Evolutionary conservation across 1,284 basidiomycete species (phyloP), one percentile per base, ranked within the genome.

Genomic region (Cystobasidium pallidum): DNA sequence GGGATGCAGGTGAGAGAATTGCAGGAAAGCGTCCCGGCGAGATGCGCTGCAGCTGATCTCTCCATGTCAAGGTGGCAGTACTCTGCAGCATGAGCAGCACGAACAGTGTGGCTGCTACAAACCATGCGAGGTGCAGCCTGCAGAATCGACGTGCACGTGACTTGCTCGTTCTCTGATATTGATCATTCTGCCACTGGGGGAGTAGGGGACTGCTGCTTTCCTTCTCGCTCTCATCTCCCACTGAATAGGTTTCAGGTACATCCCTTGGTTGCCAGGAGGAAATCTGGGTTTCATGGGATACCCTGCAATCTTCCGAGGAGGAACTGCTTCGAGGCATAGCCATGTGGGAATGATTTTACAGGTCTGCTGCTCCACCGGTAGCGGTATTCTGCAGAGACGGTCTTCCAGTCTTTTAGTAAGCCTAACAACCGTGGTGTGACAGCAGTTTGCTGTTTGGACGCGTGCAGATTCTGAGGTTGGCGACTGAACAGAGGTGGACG

Each of bases 71-170:
- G 17, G 62, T 6, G 13, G 36, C 51, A 13, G 62, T 30, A 19
- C 21, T 54, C 19, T 39, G 21, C n/a, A 52, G 52, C 36, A 65
- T 15, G 32, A 65, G 45, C 17, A 45, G 32, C 21, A 65, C 47
- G 63, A 65, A 54, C 10, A 65, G 30, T n/a, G 45, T 21, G n/a
- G n/a, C 34, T 32, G 63, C 63, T 13, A 65, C 36, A 17, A 52
- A 26, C 63, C 63, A 65, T 19, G 47, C 63, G 17, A 49, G 45
- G n/a, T 52, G 36, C 19, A 54, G 26, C n/a, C 45, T 32, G 26
- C 17, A 45, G 19, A 49, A 32, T 3, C 28, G 63, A n/a, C 36
- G 21, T 4, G 24, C 34, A 65, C 34, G 63, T 54, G 21, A 36
- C 36, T 17, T 21, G 13, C 28, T 54, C 43, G 13, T n/a, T 43